These are phyloP conservation scores for Colletotrichum sublineola DNA, from an alignment of 2,329 filamentous ascomycete genomes.

Conservation along the genomic window DNA sequence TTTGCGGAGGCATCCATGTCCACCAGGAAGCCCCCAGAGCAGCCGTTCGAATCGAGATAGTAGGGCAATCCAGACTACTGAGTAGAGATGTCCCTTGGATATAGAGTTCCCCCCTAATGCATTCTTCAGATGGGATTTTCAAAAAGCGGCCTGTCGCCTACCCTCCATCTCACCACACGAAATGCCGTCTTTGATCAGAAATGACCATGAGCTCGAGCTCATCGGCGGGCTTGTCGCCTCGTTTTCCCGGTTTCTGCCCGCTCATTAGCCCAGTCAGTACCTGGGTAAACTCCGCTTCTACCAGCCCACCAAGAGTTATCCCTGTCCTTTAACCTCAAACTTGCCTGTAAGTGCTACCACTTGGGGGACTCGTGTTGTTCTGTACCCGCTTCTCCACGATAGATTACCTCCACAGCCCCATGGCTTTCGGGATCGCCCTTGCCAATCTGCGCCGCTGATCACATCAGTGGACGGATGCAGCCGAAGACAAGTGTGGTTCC, in stretches of 20 bases:
- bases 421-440: conserved; percentile 13
- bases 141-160: conserved; percentile 3
- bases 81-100: conserved; percentile 16
- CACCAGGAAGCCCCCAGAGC: background rate
- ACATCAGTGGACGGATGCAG: background rate
- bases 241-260: background rate
- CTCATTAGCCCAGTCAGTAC: background rate
- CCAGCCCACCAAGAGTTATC: background rate
- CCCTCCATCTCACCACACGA: background rate
- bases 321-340: background rate
- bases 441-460: conserved; percentile 24
- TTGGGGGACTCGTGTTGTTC: background rate
- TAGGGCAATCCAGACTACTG: conserved; percentile 14
- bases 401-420: background rate
- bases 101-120: conserved; percentile 13
- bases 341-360: background rate
- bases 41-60: background rate
- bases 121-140: conserved; percentile 19
- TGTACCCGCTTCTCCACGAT: background rate
- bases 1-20: background rate
- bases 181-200: background rate
- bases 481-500: background rate
- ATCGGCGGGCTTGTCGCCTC: background rate
- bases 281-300: background rate
- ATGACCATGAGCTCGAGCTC: conserved; percentile 27